These are phyloP conservation scores for Lichina pygmaea DNA, from an alignment of 495 filamentous ascomycete genomes.

Conservation along the genomic window DNA sequence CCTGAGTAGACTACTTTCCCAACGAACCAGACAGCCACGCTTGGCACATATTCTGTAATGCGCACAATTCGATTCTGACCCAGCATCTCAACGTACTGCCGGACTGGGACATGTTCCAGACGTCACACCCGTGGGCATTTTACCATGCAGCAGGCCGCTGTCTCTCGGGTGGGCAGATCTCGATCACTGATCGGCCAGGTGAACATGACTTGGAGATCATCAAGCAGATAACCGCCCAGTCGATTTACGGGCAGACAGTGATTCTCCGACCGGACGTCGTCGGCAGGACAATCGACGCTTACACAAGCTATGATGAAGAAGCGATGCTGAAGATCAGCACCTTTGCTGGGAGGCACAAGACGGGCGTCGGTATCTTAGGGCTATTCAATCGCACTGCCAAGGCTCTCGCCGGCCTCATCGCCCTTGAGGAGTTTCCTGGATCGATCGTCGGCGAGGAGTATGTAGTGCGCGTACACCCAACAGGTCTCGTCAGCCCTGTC, in stretches of 20 bases:
- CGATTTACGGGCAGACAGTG: constrained; percentile 37
- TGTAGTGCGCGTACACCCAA: constrained; percentile 42
- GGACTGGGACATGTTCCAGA: constrained; percentile 99
- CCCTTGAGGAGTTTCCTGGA: constrained; percentile 46
- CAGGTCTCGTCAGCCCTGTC: constrained; percentile 30
- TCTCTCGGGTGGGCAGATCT: constrained; percentile 74
- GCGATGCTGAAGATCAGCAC: constrained; percentile 53
- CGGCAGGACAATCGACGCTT: constrained; percentile 43
- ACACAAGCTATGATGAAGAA: constrained; percentile 43
- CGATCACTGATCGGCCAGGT: constrained; percentile 74
- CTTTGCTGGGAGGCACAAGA: constrained; percentile 32
- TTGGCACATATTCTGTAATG: constrained; percentile 88
- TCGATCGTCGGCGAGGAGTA: constrained; percentile 26
- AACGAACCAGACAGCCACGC: constrained; percentile 49
- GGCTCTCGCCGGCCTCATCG: constrained; percentile 33
- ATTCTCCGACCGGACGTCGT: constrained; percentile 48
- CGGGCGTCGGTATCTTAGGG: constrained; percentile 52
- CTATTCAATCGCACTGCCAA: constrained; percentile 50
- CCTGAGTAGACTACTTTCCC: constrained; percentile 44
- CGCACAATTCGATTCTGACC: constrained; percentile 70
- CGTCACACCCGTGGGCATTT: constrained; percentile 41
- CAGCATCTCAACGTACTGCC: constrained; percentile 45
- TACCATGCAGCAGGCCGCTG: constrained; percentile 82
- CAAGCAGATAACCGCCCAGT: constrained; percentile 45
- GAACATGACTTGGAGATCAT: constrained; percentile 51